These are phyloP conservation scores for Starmerella bacillaris DNA, from an alignment of 805 yeast genomes.

Conservation along the genomic window DNA sequence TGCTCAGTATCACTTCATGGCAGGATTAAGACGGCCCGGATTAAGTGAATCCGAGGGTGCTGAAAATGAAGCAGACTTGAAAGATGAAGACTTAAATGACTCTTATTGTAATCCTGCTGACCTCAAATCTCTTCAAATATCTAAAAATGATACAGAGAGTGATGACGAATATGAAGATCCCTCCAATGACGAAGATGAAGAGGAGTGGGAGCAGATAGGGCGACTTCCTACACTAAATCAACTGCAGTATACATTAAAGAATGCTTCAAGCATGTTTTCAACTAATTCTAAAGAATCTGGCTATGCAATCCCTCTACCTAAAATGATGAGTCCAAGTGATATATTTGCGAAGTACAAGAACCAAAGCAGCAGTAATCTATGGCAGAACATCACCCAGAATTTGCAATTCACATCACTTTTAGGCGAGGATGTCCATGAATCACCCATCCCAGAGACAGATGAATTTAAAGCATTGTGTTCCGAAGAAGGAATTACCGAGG, in stretches of 20 bases:
- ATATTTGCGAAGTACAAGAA: constrained; percentile 12
- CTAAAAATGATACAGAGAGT: constrained; percentile 3
- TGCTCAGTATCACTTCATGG: constrained; percentile 11
- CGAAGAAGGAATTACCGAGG: constrained; percentile 25
- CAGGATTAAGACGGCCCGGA: constrained; percentile 7
- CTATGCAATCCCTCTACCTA: background rate
- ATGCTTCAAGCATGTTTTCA: constrained; percentile 12
- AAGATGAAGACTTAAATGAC: background rate
- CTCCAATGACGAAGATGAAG: constrained; percentile 6
- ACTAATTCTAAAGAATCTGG: too few species aligned
- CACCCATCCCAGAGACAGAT: constrained; percentile 2
- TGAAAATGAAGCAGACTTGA: background rate
- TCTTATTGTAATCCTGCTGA: too few species aligned
- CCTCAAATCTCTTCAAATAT: too few species aligned
- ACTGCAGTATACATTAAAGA: constrained; percentile 12
- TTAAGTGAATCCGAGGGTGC: background rate
- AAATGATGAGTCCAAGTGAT: constrained; percentile 6
- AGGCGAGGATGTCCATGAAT: constrained; percentile 4
- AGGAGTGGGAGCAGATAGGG: constrained; percentile 13
- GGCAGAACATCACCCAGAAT: constrained; percentile 11
- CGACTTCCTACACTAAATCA: constrained; percentile 13
- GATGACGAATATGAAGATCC: constrained; percentile 5
- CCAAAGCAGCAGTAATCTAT: background rate
- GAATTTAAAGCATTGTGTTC: constrained; percentile 23
- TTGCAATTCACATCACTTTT: constrained; percentile 3